Conservation (phyloP, 139 green algal genomes). For the Ulvella scutata region DNA sequence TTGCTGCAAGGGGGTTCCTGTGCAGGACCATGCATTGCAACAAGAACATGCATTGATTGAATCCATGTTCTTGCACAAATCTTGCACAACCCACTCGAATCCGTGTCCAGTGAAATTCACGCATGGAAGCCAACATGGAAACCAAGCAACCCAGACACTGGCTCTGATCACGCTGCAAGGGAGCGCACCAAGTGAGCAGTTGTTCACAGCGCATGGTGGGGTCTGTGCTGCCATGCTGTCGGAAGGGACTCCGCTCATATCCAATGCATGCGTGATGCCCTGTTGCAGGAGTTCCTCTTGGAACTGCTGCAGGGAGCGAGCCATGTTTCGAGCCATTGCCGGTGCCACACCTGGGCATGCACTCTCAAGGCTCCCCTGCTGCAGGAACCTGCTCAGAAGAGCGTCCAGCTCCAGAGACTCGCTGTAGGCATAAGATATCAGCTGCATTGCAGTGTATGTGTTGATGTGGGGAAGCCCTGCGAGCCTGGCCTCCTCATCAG, state of each 20-base stretch:
- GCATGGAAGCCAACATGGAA: too few relatives aligned
- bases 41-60: too few relatives aligned
- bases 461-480: background rate
- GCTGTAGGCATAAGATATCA: constrained; percentile 1
- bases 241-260: background rate
- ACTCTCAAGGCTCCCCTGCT: background rate
- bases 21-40: too few relatives aligned
- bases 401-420: background rate
- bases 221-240: background rate
- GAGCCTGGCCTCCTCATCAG: background rate
- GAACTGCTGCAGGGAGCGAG: background rate
- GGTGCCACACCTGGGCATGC: background rate
- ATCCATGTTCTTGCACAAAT: too few relatives aligned
- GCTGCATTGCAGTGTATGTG: background rate
- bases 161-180: too few relatives aligned
- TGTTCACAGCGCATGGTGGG: too few relatives aligned
- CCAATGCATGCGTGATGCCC: background rate
- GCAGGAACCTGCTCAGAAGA: background rate
- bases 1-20: too few relatives aligned
- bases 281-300: background rate
- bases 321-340: background rate
- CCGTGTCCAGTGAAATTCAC: too few relatives aligned
- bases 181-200: too few relatives aligned
- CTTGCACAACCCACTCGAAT: too few relatives aligned
- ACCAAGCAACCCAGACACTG: too few relatives aligned